Conservation (phyloP, 2,329 filamentous ascomycete genomes). For the Sporothrix inflata region DNA sequence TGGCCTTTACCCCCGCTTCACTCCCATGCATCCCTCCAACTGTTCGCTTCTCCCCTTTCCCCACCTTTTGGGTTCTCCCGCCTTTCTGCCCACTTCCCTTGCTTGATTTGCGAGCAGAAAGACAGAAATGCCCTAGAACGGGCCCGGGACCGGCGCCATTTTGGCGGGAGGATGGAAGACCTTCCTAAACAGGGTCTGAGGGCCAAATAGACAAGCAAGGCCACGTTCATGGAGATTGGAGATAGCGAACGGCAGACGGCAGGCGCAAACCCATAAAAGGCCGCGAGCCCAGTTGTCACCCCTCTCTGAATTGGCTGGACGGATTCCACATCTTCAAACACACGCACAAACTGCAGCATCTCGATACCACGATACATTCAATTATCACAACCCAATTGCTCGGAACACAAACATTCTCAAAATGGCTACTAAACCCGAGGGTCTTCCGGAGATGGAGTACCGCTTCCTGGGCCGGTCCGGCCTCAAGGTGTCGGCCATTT, state of each 20-base stretch:
- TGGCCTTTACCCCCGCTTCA: not conserved
- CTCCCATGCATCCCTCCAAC: not conserved
- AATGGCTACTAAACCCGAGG: slow-evolving; percentile 22
- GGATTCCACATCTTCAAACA: not conserved
- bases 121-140: not conserved
- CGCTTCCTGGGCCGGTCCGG: slow-evolving; percentile 30
- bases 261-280: slow-evolving; percentile 12
- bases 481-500: slow-evolving; percentile 34
- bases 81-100: not conserved
- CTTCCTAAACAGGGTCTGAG: slow-evolving; percentile 3
- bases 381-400: not conserved
- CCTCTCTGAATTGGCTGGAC: not conserved
- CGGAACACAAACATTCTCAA: not conserved
- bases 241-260: not conserved
- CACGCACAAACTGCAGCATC: not conserved
- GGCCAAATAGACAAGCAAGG: slow-evolving; percentile 1
- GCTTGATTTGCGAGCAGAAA: not conserved
- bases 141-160: slow-evolving; percentile 17
- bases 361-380: not conserved
- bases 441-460: slow-evolving; percentile 31
- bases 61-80: not conserved
- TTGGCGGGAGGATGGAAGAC: not conserved
- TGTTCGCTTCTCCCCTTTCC: not conserved
- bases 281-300: not conserved
- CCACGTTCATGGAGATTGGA: not conserved